A percentile compares a stretch with the other conserved stretches of the same genome.
Evolutionary conservation across 768 basidiomycete species (phyloP).

Genomic region (Kwoniella sp.): DNA sequence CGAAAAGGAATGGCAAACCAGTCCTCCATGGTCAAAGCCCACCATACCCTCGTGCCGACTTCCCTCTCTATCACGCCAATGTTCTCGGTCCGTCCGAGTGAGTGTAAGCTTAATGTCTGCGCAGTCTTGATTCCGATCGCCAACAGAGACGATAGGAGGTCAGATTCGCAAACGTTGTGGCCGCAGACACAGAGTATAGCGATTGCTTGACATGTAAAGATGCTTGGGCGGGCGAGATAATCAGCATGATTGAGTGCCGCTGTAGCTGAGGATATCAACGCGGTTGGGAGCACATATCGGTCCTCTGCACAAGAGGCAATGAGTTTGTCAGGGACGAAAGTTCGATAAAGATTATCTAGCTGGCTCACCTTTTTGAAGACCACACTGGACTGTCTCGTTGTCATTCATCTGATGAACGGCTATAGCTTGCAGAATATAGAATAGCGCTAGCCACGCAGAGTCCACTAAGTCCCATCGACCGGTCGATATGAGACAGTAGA

Average conservation of each 20-base stretch:
- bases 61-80: constrained; percentile 20
- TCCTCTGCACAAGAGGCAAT: constrained; percentile 25
- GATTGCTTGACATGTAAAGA: constrained; percentile 28
- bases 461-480: constrained; percentile 21
- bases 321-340: no score
- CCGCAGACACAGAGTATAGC: constrained; percentile 29
- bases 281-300: constrained; percentile 26
- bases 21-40: constrained; percentile 28
- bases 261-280: constrained; percentile 26
- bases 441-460: constrained; percentile 23
- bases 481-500: background rate
- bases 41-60: constrained; percentile 30
- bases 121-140: constrained; percentile 34
- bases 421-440: constrained; percentile 27
- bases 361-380: constrained; percentile 22
- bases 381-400: constrained; percentile 18
- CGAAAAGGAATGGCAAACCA: constrained; percentile 34
- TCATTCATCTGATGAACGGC: constrained; percentile 35
- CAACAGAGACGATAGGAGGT: constrained; percentile 26
- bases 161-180: constrained; percentile 36
- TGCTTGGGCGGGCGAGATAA: constrained; percentile 20
- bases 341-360: no score
- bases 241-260: constrained; percentile 23
- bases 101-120: constrained; percentile 26
- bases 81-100: constrained; percentile 3